Evolutionary conservation across 768 basidiomycete genomes (phyloP), one percentile per base, ranked within the genome.

Genomic region (Thelephora ganbajun): DNA sequence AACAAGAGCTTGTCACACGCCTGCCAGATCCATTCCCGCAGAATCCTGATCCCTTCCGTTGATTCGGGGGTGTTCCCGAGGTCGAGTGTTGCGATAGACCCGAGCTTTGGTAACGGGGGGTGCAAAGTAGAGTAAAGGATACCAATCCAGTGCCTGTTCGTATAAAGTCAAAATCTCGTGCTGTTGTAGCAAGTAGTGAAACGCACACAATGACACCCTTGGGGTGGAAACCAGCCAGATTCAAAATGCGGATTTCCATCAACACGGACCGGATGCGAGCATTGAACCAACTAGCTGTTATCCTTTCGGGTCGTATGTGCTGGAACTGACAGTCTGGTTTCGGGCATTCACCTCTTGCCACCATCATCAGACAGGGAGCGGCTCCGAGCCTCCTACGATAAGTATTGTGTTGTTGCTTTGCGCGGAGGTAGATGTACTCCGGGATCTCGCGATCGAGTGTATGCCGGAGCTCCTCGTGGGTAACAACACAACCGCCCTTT

Each of bases 61-160:
- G 65, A 65, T 48, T 71, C 67, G 0, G 70, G 69, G 23, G 76
- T 69, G 12, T 51, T 22, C 1, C 53, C 51, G 7, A 61, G 47
- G 30, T 68, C 59, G 0, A 77, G 56, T 39, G 61, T 52, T 0
- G 67, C 57, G 0, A 57, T 46, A 0, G 71, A 67, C 4, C 79
- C 81, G 41, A 77, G 62, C n/a, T 57, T 48, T 48, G 71, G 60
- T 43, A 57, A 64, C 0, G 71, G 57, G 2, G 80, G 79, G 50
- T 70, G 64, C 6, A 80, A 44, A 2, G 69, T 65, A 16, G 74
- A 70, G 46, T 77, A 72, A 0, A 81, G 58, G 20, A 61, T 64
- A 3, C 52, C 54, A 7, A 79, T 58, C 71, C 73, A 76, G 39
- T 59, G 60, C 43, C 75, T 77, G 49, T 30, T 6, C 33, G 9